Conservation (phyloP, 371 early-diverging fungal genomes). For the Mucor circinelloides region DNA sequence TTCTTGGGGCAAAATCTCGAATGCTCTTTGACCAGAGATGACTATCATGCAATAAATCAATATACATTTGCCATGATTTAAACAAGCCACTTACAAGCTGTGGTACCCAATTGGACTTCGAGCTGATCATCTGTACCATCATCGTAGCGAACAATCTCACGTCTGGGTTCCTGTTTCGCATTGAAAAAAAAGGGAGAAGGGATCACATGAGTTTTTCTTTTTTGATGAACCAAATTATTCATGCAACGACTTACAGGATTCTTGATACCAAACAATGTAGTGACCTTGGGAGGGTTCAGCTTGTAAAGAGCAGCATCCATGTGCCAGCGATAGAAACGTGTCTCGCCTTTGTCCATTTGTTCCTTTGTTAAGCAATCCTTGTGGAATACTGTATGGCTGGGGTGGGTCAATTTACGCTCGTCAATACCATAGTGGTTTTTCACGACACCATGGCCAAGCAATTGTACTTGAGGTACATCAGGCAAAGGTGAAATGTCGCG, state of each 20-base stretch:
- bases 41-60: conserved; percentile 20
- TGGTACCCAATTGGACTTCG: conserved; percentile 54
- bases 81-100: conserved; percentile 43
- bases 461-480: conserved; percentile 45
- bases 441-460: conserved; percentile 48
- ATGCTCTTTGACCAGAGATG: conserved; percentile 52
- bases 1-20: conserved; percentile 49
- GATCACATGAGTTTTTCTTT: not conserved
- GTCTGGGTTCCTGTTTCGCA: conserved; percentile 36
- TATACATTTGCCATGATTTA: not conserved
- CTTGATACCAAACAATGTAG: conserved; percentile 48
- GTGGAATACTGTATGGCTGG: conserved; percentile 47
- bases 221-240: no score
- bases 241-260: conserved; percentile 42
- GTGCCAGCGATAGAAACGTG: conserved; percentile 55
- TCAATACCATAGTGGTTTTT: conserved; percentile 47
- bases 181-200: not conserved
- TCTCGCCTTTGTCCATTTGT: conserved; percentile 44
- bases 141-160: conserved; percentile 46
- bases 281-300: conserved; percentile 50
- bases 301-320: conserved; percentile 57
- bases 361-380: conserved; percentile 37
- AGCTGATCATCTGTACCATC: conserved; percentile 44
- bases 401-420: conserved; percentile 45
- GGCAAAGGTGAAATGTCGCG: conserved; percentile 51